Evolutionary conservation across 169 alveolate genomes (phyloP), one percentile per base, ranked within the genome.

Genomic region (Eimeria sp.): DNA sequence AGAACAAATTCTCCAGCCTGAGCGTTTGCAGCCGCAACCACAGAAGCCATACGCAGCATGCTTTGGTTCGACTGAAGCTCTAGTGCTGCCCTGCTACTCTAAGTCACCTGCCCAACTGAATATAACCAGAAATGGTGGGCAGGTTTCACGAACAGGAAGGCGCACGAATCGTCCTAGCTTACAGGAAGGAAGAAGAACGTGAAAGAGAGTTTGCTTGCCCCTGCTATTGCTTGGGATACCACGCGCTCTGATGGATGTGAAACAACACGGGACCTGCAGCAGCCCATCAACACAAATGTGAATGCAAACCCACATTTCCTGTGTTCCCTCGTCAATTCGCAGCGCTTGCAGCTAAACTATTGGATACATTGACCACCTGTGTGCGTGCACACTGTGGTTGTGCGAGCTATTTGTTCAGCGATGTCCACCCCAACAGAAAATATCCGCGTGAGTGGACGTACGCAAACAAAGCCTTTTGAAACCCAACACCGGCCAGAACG

Each of bases 1-100:
- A 86, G 27, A 67, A 86, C 82, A n/a, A 86, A n/a, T 45, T 86
- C 92, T 11, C 75, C 92, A 34, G 61, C 63, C 80, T 86, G 11
- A 43, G 34, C 14, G 84, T 75, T 30, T 4, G 84, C 87, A 76
- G 61, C 43, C 43, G 80, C 51, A 70, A 34, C 4, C n/a, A 30
- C 80, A 27, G 47, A 70, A 70, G n/a, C 25, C 51, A 22, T 5
- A 5, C 78, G 22, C 5, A 70, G 80, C 51, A 10, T 70, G 13
- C 34, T 34, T 70, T 34, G 80, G 16, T 3, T n/a, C 14, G 51
- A 22, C 34, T 47, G 51, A 27, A 70, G 47, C 51, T 30, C 51
- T 70, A 51, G 51, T 30, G 51, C 22, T 34, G 13, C 11, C 51
- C 51, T 27, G 25, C 51, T 49, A 3, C 51, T 70, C 25, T 0